phyloP scores from a whole-genome alignment of 371 early-diverging fungal species.

The Circinella minor region DNA sequence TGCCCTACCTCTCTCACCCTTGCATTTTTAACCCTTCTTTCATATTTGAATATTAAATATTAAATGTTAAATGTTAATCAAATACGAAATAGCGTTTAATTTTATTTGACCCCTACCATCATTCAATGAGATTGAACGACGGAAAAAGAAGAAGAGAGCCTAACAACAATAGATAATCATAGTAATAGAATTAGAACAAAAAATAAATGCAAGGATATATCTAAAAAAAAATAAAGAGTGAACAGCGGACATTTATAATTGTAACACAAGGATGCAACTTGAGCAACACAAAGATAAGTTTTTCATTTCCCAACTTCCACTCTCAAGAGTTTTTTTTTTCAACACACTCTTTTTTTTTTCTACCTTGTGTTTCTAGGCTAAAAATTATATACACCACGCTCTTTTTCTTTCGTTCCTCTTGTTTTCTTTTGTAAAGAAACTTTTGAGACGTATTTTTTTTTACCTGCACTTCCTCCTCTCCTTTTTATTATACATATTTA shows the following conservation, averaged over 20 bases:
- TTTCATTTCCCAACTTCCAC: neutral
- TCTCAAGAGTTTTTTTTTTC: neutral
- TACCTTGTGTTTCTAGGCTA: neutral
- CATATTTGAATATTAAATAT: too few relatives aligned
- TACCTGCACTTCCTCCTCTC: neutral
- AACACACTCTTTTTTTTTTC: neutral
- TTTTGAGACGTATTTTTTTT: too few relatives aligned
- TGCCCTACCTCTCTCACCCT: too few relatives aligned
- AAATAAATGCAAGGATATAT: neutral
- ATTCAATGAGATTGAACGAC: too few relatives aligned
- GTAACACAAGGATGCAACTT: neutral
- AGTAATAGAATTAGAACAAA: too few relatives aligned
- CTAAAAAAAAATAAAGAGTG: neutral
- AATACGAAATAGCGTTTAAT: too few relatives aligned
- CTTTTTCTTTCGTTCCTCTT: neutral
- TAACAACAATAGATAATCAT: too few relatives aligned
- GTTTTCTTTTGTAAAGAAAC: neutral
- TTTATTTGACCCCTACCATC: too few relatives aligned
- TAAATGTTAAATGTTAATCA: too few relatives aligned
- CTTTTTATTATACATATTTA: constrained; percentile 3
- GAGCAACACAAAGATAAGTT: neutral
- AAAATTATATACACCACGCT: neutral
- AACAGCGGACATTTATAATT: neutral
- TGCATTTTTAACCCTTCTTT: too few relatives aligned
- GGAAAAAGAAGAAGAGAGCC: too few relatives aligned